phyloP scores from a whole-genome alignment of 2,329 filamentous ascomycete genomes.

The Whalleya microplaca region DNA sequence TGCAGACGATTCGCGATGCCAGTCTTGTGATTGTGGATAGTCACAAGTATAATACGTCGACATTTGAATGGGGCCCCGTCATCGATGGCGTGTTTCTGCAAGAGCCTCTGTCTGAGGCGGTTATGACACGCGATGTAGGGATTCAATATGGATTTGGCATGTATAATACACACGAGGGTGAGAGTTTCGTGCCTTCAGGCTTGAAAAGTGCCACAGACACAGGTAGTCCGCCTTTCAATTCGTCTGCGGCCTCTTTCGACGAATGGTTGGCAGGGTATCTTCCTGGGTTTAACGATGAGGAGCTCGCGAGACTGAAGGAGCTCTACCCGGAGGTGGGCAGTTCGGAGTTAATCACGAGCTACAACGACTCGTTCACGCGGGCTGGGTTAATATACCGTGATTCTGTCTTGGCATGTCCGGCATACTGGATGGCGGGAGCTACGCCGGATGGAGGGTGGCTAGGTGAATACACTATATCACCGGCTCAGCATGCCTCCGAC shows the following conservation, averaged over 20 bases:
- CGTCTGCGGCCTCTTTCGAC: slow-evolving; percentile 52
- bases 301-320: slow-evolving; percentile 44
- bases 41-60: slow-evolving; percentile 57
- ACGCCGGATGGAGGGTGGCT: slow-evolving; percentile 53
- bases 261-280: slow-evolving; percentile 58
- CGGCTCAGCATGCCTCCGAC: slow-evolving; percentile 63
- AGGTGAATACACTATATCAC: slow-evolving; percentile 62
- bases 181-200: slow-evolving; percentile 61
- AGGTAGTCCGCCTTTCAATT: slow-evolving; percentile 51
- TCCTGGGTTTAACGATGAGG: slow-evolving; percentile 46
- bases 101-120: slow-evolving; percentile 49
- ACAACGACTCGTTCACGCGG: slow-evolving; percentile 54
- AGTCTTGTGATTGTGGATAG: slow-evolving; percentile 51
- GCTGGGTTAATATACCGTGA: slow-evolving; percentile 63
- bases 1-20: slow-evolving; percentile 57
- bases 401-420: slow-evolving; percentile 61
- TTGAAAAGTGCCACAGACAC: slow-evolving; percentile 41
- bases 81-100: slow-evolving; percentile 59
- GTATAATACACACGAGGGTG: slow-evolving; percentile 67
- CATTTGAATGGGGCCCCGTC: slow-evolving; percentile 64
- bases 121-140: slow-evolving; percentile 34
- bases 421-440: slow-evolving; percentile 56
- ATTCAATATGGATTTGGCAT: slow-evolving; percentile 53
- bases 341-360: slow-evolving; percentile 50
- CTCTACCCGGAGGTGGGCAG: slow-evolving; percentile 53